phyloP scores from a whole-genome alignment of 1,139 yeast species.

The Geotrichum klebahnii region DNA sequence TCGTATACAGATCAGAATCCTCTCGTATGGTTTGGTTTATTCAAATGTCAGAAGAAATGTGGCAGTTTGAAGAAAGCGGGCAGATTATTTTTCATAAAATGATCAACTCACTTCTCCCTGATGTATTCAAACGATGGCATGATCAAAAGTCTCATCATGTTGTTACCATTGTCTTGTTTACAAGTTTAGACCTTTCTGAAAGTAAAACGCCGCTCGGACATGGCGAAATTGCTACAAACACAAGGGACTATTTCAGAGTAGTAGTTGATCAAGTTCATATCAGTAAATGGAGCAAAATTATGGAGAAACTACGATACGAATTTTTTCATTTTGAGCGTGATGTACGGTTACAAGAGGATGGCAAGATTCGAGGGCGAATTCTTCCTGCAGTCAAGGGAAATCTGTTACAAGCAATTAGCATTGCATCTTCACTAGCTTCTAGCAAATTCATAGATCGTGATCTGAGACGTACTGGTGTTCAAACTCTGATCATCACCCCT shows the following conservation, averaged over 20 bases:
- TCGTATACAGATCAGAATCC: conserved; percentile 86
- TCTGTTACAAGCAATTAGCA: conserved; percentile 76
- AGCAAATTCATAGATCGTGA: conserved; percentile 84
- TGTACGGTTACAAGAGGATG: conserved; percentile 49
- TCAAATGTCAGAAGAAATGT: conserved; percentile 92
- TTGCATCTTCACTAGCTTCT: conserved; percentile 74
- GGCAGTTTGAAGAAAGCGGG: conserved; percentile 97
- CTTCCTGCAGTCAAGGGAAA: conserved; percentile 89
- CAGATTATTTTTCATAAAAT: conserved; percentile 90
- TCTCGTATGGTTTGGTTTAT: conserved; percentile 78
- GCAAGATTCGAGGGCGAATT: conserved; percentile 43
- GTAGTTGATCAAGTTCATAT: conserved; percentile 94
- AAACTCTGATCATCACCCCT: conserved; percentile 80
- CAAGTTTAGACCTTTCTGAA: conserved; percentile 65
- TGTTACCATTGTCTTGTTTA: conserved; percentile 82
- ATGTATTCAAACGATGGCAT: conserved; percentile 83
- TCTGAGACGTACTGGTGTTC: conserved; percentile 78
- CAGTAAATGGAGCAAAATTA: conserved; percentile 78
- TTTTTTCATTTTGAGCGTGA: conserved; percentile 79
- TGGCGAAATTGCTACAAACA: conserved; percentile 68
- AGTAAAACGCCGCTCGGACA: conserved; percentile 36
- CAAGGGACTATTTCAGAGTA: conserved; percentile 80
- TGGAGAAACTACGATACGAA: conserved; percentile 81
- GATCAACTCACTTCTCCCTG: conserved; percentile 85
- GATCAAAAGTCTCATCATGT: conserved; percentile 83